A percentile compares a stretch with the other conserved stretches of the same genome.
These are phyloP conservation scores for Verticillium nubilum DNA, from an alignment of 2,329 filamentous ascomycete genomes.

Conservation along the genomic window DNA sequence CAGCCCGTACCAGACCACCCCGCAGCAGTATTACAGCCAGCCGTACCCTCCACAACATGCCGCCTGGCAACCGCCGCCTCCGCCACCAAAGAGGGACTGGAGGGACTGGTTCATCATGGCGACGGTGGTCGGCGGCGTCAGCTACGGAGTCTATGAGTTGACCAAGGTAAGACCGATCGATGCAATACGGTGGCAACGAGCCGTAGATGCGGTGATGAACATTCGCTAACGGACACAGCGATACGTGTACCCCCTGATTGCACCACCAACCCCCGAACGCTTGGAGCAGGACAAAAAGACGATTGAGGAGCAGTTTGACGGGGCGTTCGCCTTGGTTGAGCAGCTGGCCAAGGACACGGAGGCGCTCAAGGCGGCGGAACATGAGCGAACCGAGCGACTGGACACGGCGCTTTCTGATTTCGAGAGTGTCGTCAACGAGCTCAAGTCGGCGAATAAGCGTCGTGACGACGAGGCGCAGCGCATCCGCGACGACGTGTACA, in stretches of 20 bases:
- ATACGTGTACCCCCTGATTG: constrained; percentile 85
- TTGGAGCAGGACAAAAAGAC: constrained; percentile 89
- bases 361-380: constrained; percentile 79
- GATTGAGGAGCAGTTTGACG: constrained; percentile 90
- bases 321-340: constrained; percentile 85
- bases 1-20: constrained; percentile 38
- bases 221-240: constrained; percentile 47
- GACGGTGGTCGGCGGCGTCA: constrained; percentile 82
- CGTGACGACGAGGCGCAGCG: constrained; percentile 84
- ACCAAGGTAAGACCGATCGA: constrained; percentile 83
- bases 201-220: neutral
- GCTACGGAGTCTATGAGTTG: constrained; percentile 83
- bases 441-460: constrained; percentile 75
- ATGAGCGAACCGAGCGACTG: constrained; percentile 74
- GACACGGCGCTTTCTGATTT: constrained; percentile 79
- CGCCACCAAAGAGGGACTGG: constrained; percentile 81
- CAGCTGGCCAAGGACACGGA: constrained; percentile 89
- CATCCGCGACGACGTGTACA: constrained; percentile 79
- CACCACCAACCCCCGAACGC: constrained; percentile 88
- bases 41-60: constrained; percentile 44
- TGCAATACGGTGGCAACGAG: constrained; percentile 4
- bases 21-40: constrained; percentile 35
- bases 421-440: constrained; percentile 72
- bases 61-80: constrained; percentile 53
- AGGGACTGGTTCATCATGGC: constrained; percentile 99